These are phyloP conservation scores for Mortierella polycephala DNA, from an alignment of 371 early-diverging fungal genomes.

Conservation along the genomic window DNA sequence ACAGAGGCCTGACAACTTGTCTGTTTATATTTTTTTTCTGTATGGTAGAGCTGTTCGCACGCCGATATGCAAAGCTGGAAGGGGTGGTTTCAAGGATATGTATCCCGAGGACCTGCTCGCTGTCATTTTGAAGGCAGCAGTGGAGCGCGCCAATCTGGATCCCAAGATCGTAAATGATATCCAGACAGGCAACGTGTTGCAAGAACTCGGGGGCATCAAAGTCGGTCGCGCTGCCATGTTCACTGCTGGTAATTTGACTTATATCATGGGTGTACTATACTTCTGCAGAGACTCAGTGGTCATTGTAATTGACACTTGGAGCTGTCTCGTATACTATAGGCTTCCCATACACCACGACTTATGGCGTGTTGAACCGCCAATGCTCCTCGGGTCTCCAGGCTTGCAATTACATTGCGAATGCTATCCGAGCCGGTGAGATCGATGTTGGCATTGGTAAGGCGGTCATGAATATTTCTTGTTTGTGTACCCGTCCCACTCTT, in stretches of 20 bases:
- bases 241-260: constrained; percentile 46
- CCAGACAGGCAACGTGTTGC: constrained; percentile 51
- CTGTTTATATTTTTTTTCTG: neutral
- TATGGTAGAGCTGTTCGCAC: constrained; percentile 79
- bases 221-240: constrained; percentile 54
- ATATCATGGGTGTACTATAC: no score
- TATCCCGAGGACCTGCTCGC: constrained; percentile 65
- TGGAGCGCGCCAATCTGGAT: constrained; percentile 48
- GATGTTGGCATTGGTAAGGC: constrained; percentile 50
- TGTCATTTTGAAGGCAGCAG: constrained; percentile 44
- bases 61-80: constrained; percentile 90
- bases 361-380: constrained; percentile 50
- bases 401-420: constrained; percentile 50
- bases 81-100: constrained; percentile 94
- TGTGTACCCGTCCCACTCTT: no score
- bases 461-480: neutral
- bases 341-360: constrained; percentile 49
- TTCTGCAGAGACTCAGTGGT: no score
- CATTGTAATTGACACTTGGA: no score
- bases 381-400: constrained; percentile 56
- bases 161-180: constrained; percentile 53
- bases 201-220: constrained; percentile 50
- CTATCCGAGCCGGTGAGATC: constrained; percentile 55
- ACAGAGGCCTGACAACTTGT: no score
- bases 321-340: no score